A percentile compares a stretch with the other conserved stretches of the same genome.
Evolutionary conservation across 805 yeast genomes (phyloP).

Genomic region (Scheffersomyces ergatensis): DNA sequence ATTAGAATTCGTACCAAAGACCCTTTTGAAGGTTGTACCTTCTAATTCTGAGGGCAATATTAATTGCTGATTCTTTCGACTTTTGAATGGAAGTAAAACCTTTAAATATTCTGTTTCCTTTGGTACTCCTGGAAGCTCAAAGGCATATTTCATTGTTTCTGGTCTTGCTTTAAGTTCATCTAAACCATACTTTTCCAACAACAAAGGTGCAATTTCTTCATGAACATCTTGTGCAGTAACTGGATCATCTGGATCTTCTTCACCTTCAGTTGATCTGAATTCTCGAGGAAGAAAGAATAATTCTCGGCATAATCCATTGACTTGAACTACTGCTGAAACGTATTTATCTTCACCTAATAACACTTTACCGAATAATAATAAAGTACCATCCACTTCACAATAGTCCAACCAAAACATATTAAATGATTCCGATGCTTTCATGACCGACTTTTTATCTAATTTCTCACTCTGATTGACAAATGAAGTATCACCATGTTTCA

Average conservation of each 20-base stretch:
- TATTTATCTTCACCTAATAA: slow-evolving; percentile 54
- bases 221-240: slow-evolving; percentile 65
- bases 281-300: slow-evolving; percentile 75
- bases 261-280: slow-evolving; percentile 39
- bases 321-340: slow-evolving; percentile 75
- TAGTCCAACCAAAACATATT: slow-evolving; percentile 90
- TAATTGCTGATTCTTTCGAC: slow-evolving; percentile 50
- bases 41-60: slow-evolving; percentile 59
- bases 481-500: slow-evolving; percentile 13
- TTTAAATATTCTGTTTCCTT: slow-evolving; percentile 76
- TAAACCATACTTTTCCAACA: slow-evolving; percentile 62
- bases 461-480: slow-evolving; percentile 31
- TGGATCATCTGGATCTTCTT: slow-evolving; percentile 31
- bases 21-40: slow-evolving; percentile 74
- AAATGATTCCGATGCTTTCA: slow-evolving; percentile 40
- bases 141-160: slow-evolving; percentile 77
- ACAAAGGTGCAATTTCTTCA: slow-evolving; percentile 68
- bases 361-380: slow-evolving; percentile 80
- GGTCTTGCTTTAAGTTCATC: slow-evolving; percentile 67
- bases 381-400: slow-evolving; percentile 66
- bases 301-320: slow-evolving; percentile 67
- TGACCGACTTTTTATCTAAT: slow-evolving; percentile 21
- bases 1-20: slow-evolving; percentile 73
- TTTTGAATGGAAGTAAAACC: slow-evolving; percentile 69
- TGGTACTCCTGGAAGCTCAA: slow-evolving; percentile 81